Evolutionary conservation across 805 yeast species (phyloP).

Genomic region (Yamadazyma tumulicola): DNA sequence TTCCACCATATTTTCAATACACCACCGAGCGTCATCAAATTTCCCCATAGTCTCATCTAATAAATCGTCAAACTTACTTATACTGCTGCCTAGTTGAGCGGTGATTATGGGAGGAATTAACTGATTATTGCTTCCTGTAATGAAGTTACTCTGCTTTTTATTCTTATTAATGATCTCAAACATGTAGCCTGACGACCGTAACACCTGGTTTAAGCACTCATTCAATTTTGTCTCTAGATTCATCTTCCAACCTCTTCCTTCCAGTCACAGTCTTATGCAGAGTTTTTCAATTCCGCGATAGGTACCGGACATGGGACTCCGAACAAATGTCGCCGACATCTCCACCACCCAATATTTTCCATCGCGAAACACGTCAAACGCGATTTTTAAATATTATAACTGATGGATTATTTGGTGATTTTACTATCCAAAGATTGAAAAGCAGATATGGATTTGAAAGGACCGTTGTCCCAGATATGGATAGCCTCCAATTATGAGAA

Average conservation of each 20-base stretch:
- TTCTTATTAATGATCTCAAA: conserved; percentile 41
- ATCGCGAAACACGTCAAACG: too few species aligned
- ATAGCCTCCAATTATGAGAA: conserved; percentile 86
- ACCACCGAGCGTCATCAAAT: conserved; percentile 43
- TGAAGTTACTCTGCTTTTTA: conserved; percentile 37
- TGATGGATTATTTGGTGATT: background rate
- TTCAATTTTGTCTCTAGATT: conserved; percentile 39
- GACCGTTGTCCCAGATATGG: conserved; percentile 90
- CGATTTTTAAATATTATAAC: too few species aligned
- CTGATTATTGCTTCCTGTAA: conserved; percentile 41
- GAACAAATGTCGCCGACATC: too few species aligned
- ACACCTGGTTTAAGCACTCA: conserved; percentile 37
- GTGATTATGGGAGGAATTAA: conserved; percentile 36
- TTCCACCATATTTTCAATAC: conserved; percentile 40
- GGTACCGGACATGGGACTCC: too few species aligned
- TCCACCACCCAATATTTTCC: too few species aligned
- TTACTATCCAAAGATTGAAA: background rate
- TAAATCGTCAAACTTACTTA: conserved; percentile 38
- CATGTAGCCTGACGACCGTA: conserved; percentile 41
- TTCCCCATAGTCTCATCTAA: conserved; percentile 41
- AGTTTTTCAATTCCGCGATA: too few species aligned
- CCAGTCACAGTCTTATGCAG: too few species aligned
- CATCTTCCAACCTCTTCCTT: conserved; percentile 20
- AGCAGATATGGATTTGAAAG: conserved; percentile 22
- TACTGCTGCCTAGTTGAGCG: conserved; percentile 29